These are phyloP conservation scores for Linnemannia schmuckeri DNA, from an alignment of 192 early-diverging fungal species.

Conservation along the genomic window DNA sequence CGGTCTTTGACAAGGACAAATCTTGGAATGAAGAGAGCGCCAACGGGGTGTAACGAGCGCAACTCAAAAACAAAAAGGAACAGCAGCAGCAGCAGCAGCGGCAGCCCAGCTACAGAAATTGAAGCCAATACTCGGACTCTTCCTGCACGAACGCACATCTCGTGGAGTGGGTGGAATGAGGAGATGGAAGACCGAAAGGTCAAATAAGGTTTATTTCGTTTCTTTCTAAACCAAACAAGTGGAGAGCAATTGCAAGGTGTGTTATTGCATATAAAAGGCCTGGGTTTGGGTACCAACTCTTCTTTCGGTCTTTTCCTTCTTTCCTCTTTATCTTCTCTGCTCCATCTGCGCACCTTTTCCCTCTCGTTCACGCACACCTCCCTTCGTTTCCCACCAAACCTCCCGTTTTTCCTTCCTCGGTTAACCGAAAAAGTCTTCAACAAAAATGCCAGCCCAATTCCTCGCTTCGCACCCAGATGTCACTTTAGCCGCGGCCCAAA, in stretches of 20 bases:
- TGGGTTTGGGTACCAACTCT: neutral
- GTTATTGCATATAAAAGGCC: neutral
- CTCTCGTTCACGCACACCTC: too few species aligned
- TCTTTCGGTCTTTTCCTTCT: neutral
- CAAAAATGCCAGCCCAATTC: conserved; percentile 16
- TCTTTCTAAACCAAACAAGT: neutral
- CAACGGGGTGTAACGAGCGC: neutral
- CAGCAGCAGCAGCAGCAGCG: neutral
- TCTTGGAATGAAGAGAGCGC: neutral
- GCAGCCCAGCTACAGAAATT: neutral
- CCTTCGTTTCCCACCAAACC: too few species aligned
- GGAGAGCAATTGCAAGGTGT: neutral
- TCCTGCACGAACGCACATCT: neutral
- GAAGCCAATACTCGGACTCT: neutral
- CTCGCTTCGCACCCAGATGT: conserved; percentile 17
- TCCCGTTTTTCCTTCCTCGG: neutral
- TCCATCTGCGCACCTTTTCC: too few species aligned
- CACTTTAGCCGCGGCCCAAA: conserved; percentile 5
- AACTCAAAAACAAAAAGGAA: neutral
- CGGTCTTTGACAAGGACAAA: conserved; percentile 1
- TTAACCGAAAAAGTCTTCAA: too few species aligned
- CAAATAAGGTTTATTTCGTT: neutral
- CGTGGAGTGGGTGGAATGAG: neutral
- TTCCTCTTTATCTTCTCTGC: neutral
- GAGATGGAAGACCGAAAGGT: neutral